Evolutionary conservation across 768 basidiomycete species (phyloP), one percentile per base, ranked within the genome.

Genomic region (Sporobolomyces roseus): DNA sequence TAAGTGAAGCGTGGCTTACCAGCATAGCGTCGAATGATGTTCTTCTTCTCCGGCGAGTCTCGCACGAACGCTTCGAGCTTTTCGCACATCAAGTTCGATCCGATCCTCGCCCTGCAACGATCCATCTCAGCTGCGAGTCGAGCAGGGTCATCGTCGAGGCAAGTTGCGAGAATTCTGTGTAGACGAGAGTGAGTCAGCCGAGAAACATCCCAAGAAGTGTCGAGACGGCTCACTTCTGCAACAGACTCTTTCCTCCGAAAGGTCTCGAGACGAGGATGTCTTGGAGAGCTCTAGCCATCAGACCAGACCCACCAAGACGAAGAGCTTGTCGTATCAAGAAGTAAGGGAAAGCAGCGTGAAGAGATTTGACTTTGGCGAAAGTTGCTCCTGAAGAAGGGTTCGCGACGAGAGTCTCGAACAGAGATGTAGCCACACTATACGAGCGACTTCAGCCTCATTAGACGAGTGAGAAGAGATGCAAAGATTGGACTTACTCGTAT

Each of bases 41-140:
- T 50, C 48, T 72, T 72, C 48, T 66, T 67, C 63, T 68, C 63
- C 9, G 62, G 25, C 13, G 41, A 30, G 19, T 60, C 61, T n/a
- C 67, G 35, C 2, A 65, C 71, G 30, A 68, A 72, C 7, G 30
- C 23, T 23, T 56, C 59, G 43, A 72, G 62, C 66, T 72, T 72
- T 19, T 64, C 51, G 46, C 58, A 61, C 66, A 72, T 68, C 35
- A 49, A n/a, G 16, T 48, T 32, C 30, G 41, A 48, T 19, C 62
- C 62, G 51, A 72, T 68, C 16, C 66, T 61, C 3, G 61, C 52
- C 14, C 61, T 54, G 6, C 51, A 30, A 4, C 45, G 49, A 43
- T 59, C 35, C 55, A 71, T 53, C 12, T 59, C 55, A 32, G 50
- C 30, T 12, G 50, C 55, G 8, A 71, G 32, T 2, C 27, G 55